Base-by-base conservation (phyloP, 2,329 filamentous ascomycete genomes). In the Hysterium pulicare region DNA sequence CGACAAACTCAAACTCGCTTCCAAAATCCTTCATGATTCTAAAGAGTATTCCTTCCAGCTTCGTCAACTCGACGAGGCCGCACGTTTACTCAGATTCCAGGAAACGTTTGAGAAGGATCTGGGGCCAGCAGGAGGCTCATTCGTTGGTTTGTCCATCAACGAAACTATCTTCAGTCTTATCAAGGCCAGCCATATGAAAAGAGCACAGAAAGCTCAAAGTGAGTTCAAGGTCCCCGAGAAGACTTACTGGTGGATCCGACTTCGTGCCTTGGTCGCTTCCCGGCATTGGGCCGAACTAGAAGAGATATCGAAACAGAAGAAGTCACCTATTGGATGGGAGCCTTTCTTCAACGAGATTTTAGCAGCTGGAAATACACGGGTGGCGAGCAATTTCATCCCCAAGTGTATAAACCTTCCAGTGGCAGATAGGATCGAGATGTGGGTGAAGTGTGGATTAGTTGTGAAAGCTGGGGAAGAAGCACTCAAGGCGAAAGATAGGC, bases 251-350 rank as follows among this genome's bases (percentile, higher is more conserved):
- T 98, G 91, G 89, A 59, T 81, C 45, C 84, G 89, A 48, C 76
- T 98, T 21, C 82, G 91, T 55, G 93, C 90, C 0, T 77, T 97
- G 38, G 89, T 98, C 2, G 86, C 87, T 13, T 89, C 90, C 63
- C 79, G 93, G 42, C 87, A 95, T 61, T 98, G 90, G 90, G 83
- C 81, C 39, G 91, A 96, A 64, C 78, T 98, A 44, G 90, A 97
- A 64, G 90, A 96, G 54, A 79, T 89, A 54, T 79, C 81, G 26
- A 86, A 84, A 59, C 81, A 67, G 30, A 79, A 87, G 60, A 95
- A 90, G 67, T 93, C 86, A 45, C 88, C 91, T 0, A 97, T 98
- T 62, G 91, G 91, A 9, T 98, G 93, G 93, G 89, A 95, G 83
- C 89, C 91, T 0, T 98, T 95, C 69, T 96, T 87, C 74, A 94